These are phyloP conservation scores for Carex sylvatica DNA, from an alignment of 202 grass and related monocot species.

Conservation along the genomic window DNA sequence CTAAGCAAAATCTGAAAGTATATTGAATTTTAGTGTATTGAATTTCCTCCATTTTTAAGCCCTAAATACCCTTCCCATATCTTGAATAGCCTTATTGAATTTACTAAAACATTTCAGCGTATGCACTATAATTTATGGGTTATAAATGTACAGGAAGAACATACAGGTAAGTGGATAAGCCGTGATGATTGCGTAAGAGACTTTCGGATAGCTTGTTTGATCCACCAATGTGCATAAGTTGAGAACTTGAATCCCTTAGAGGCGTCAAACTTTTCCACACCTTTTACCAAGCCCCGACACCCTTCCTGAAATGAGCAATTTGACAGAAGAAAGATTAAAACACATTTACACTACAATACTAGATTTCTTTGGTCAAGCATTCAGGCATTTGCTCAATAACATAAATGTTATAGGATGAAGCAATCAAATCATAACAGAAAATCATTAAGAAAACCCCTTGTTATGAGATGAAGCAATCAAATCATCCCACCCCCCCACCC, in stretches of 20 bases:
- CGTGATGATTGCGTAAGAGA: slow-evolving; percentile 65
- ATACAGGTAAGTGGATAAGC: slow-evolving; percentile 78
- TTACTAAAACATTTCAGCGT: slow-evolving; percentile 2
- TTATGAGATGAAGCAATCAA: background rate
- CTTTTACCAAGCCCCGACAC: slow-evolving; percentile 64
- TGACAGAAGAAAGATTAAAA: slow-evolving; percentile 15
- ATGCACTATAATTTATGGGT: background rate
- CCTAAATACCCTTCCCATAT: background rate
- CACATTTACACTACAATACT: background rate
- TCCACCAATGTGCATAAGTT: slow-evolving; percentile 95
- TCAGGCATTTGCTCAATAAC: background rate
- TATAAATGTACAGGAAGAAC: slow-evolving; percentile 16
- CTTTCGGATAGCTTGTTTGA: slow-evolving; percentile 83
- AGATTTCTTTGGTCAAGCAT: background rate
- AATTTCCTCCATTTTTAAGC: background rate
- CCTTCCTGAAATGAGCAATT: slow-evolving; percentile 55
- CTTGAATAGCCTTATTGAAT: background rate
- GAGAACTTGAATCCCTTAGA: slow-evolving; percentile 94
- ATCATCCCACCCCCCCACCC: background rate
- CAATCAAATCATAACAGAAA: background rate
- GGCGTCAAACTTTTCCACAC: slow-evolving; percentile 83
- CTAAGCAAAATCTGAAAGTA: background rate
- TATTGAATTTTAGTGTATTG: too few relatives aligned
- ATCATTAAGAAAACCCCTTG: background rate
- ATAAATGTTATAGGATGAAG: background rate